Conservation (phyloP, 75 land plant species). For the Picea sitchensis region DNA sequence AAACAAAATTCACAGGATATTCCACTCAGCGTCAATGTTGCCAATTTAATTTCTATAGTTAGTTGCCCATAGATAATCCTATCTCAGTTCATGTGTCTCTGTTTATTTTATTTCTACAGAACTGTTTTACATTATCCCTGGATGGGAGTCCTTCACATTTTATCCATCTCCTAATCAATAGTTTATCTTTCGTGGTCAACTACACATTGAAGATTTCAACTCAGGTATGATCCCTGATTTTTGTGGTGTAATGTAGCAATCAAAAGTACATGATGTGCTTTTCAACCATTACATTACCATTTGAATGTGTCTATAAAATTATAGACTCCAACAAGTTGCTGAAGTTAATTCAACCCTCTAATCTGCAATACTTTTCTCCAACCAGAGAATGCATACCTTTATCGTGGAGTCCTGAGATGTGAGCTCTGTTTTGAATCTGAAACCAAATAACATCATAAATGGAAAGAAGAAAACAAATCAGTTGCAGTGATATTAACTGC, state of each 20-base stretch:
- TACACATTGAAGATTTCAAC: not conserved
- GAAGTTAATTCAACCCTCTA: not conserved
- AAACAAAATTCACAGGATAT: not conserved
- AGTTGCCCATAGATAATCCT: no score
- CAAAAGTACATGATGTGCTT: not conserved
- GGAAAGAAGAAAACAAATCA: not conserved
- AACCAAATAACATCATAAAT: not conserved
- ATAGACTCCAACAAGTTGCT: not conserved
- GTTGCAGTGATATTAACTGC: no score
- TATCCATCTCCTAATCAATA: not conserved
- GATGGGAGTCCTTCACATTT: not conserved
- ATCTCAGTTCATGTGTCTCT: no score
- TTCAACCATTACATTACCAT: not conserved
- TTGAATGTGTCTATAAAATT: not conserved
- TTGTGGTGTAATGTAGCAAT: not conserved
- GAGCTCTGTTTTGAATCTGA: constrained; percentile 58
- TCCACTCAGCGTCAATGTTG: not conserved
- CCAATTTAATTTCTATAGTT: no score
- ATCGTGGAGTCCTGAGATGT: constrained; percentile 81
- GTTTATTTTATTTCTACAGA: not conserved
- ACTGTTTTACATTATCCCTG: not conserved
- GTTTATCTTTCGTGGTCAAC: not conserved
- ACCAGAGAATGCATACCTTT: constrained; percentile 54
- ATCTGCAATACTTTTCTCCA: not conserved
- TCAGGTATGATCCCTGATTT: not conserved